Evolutionary conservation across 75 land plant genomes (phyloP).

Genomic region (Ceratopteris richardii): DNA sequence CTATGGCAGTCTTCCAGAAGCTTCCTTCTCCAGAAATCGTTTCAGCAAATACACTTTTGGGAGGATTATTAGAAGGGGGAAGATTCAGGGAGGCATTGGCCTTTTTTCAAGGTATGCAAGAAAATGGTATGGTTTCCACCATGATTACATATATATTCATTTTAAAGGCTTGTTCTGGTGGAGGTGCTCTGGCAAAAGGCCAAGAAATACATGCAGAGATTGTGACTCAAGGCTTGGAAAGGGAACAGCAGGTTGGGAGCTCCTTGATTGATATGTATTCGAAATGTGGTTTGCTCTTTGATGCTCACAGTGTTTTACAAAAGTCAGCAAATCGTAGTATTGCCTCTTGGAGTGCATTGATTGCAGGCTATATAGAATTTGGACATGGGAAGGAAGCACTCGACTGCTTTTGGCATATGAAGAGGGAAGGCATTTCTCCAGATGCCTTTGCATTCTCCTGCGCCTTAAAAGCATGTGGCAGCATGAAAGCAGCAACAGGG

Average conservation of each 20-base stretch:
- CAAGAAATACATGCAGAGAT: slow-evolving; percentile 35
- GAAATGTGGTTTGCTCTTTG: slow-evolving; percentile 15
- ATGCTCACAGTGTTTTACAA: slow-evolving; percentile 27
- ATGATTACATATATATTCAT: neutral
- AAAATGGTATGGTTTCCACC: neutral
- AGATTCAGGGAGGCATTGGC: neutral
- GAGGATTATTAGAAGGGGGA: neutral
- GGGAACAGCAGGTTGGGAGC: slow-evolving; percentile 23
- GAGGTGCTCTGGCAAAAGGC: slow-evolving; percentile 1
- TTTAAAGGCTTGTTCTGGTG: neutral
- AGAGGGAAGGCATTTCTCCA: slow-evolving; percentile 4
- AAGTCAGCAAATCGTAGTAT: slow-evolving; percentile 17
- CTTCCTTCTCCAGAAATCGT: slow-evolving; percentile 5
- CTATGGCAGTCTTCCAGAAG: slow-evolving; percentile 6
- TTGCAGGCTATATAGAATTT: slow-evolving; percentile 22
- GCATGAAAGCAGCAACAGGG: neutral
- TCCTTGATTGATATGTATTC: slow-evolving; percentile 36
- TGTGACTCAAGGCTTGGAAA: slow-evolving; percentile 30
- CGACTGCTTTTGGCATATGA: slow-evolving; percentile 18
- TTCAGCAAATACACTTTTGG: slow-evolving; percentile 15
- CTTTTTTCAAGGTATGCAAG: neutral
- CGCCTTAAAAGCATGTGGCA: slow-evolving; percentile 5
- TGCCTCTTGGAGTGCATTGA: slow-evolving; percentile 32
- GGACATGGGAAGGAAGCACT: slow-evolving; percentile 16
- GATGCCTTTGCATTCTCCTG: neutral